These are phyloP conservation scores for Cordyceps tenuipes DNA, from an alignment of 2,329 filamentous ascomycete species.

Conservation along the genomic window DNA sequence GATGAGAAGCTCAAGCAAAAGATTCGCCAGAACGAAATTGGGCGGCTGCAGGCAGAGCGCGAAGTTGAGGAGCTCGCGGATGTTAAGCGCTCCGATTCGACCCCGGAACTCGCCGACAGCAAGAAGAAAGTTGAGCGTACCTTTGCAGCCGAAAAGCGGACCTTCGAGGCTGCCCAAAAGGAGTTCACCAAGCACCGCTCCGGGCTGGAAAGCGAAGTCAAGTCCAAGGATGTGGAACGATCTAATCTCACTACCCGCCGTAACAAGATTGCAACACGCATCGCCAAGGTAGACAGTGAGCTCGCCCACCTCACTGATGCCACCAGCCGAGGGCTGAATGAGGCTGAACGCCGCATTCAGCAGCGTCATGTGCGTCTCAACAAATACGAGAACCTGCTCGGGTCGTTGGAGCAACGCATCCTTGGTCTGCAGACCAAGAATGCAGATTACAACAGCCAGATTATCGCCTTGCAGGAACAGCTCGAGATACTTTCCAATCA, in stretches of 20 bases:
- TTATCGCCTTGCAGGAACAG: constrained; percentile 24
- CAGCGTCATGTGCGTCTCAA: constrained; percentile 40
- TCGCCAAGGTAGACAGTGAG: constrained; percentile 65
- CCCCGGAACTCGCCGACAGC: constrained; percentile 53
- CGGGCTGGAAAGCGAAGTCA: constrained; percentile 53
- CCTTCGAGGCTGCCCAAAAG: constrained; percentile 50
- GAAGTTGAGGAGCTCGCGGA: constrained; percentile 49
- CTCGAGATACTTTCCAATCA: constrained; percentile 13
- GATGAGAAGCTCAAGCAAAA: constrained; percentile 72
- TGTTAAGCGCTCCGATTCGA: constrained; percentile 54
- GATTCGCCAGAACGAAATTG: constrained; percentile 65
- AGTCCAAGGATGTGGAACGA: constrained; percentile 56
- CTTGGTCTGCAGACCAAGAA: constrained; percentile 29
- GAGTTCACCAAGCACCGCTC: constrained; percentile 51
- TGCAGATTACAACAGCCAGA: constrained; percentile 22
- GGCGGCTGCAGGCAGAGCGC: constrained; percentile 56
- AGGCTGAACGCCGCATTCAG: constrained; percentile 51
- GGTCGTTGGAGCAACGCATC: constrained; percentile 36
- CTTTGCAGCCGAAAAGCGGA: constrained; percentile 47
- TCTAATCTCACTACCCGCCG: constrained; percentile 55
- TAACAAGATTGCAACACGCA: constrained; percentile 63
- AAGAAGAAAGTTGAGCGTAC: constrained; percentile 47
- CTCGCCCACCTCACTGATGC: constrained; percentile 62
- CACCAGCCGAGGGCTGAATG: constrained; percentile 55
- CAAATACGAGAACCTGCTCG: constrained; percentile 34